Conservation (phyloP, 2,329 filamentous ascomycete species). For the Ophiocordyceps unilateralis region DNA sequence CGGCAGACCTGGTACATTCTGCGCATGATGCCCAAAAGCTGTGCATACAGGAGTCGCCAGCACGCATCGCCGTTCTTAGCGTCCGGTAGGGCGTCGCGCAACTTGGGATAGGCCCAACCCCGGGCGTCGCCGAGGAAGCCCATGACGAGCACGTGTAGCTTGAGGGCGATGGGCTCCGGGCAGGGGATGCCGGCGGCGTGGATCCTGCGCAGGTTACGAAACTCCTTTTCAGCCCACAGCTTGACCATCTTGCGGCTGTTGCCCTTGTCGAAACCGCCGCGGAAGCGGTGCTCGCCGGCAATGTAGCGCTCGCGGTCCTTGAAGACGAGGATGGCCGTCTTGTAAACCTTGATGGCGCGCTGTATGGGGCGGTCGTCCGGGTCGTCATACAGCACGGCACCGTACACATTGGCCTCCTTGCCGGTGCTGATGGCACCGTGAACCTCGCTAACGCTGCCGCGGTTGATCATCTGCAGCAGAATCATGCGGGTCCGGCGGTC, state of each 20-base stretch:
- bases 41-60: constrained; percentile 66
- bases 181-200: constrained; percentile 73
- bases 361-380: constrained; percentile 41
- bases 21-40: constrained; percentile 77
- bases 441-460: constrained; percentile 73
- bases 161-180: constrained; percentile 75
- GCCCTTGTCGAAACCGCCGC: constrained; percentile 79
- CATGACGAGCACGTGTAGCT: constrained; percentile 93
- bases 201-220: constrained; percentile 78
- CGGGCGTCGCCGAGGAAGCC: constrained; percentile 75
- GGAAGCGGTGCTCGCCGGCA: constrained; percentile 82
- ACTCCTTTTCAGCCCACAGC: constrained; percentile 97
- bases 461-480: constrained; percentile 87
- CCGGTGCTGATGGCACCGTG: constrained; percentile 92
- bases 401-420: constrained; percentile 97
- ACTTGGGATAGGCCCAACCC: constrained; percentile 72
- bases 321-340: constrained; percentile 93
- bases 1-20: constrained; percentile 82
- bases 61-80: constrained; percentile 50
- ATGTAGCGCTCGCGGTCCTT: constrained; percentile 97
- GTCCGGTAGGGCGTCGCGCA: constrained; percentile 68
- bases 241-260: constrained; percentile 97
- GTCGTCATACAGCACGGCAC: constrained; percentile 52
- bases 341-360: constrained; percentile 95
- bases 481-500: constrained; percentile 94